phyloP scores from a whole-genome alignment of 2,329 filamentous ascomycete species.

The Botrytis elliptica region DNA sequence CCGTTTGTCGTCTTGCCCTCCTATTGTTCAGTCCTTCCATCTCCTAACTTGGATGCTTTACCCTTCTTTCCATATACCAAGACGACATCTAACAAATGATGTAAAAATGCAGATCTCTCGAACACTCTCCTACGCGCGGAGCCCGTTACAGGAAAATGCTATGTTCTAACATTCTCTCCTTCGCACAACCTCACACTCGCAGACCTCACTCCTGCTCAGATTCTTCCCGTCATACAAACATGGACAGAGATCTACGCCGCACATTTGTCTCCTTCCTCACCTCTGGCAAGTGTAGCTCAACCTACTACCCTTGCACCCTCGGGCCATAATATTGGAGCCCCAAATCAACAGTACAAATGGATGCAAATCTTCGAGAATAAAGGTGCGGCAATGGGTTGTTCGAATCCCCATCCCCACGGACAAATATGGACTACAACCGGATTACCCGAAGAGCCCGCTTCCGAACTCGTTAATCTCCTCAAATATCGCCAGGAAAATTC shows the following conservation, averaged over 20 bases:
- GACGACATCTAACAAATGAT: neutral
- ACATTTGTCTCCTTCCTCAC: constrained; percentile 72
- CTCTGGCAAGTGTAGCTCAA: constrained; percentile 49
- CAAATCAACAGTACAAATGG: constrained; percentile 80
- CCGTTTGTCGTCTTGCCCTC: neutral
- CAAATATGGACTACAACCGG: constrained; percentile 94
- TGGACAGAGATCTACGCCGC: constrained; percentile 90
- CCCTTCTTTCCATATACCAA: neutral
- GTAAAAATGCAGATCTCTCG: constrained; percentile 57
- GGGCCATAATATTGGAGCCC: constrained; percentile 47
- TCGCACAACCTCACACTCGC: constrained; percentile 90
- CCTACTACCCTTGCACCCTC: constrained; percentile 45
- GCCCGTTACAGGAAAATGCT: constrained; percentile 91
- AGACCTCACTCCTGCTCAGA: constrained; percentile 76
- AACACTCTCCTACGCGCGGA: constrained; percentile 77
- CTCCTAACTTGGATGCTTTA: neutral
- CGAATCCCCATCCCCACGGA: constrained; percentile 95
- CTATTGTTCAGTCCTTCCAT: constrained; percentile 22
- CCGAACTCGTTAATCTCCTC: constrained; percentile 74
- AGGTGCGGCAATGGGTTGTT: constrained; percentile 95
- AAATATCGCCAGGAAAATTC: constrained; percentile 73
- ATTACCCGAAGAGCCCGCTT: constrained; percentile 81
- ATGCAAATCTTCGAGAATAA: constrained; percentile 99
- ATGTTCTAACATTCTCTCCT: constrained; percentile 91
- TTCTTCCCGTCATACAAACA: constrained; percentile 78